These are phyloP conservation scores for Cucumis cinereus DNA, from an alignment of 306 rosid species.

Conservation along the genomic window DNA sequence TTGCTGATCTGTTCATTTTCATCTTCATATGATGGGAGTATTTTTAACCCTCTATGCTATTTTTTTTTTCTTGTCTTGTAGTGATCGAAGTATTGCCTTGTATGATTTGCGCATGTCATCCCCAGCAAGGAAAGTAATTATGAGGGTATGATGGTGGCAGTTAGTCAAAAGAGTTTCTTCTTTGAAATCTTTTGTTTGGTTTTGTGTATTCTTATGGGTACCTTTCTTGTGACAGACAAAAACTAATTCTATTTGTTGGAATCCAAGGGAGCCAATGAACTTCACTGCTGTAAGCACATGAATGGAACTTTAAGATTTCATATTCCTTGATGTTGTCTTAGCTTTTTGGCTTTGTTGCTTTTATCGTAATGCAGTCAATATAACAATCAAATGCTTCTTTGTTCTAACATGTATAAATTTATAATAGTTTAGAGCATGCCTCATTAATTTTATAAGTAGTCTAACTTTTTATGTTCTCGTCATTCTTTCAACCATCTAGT, in stretches of 20 bases:
- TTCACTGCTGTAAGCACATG: conserved; percentile 72
- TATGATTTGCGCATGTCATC: conserved; percentile 75
- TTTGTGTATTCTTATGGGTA: conserved; percentile 22
- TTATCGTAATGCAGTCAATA: neutral
- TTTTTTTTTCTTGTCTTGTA: conserved; percentile 10
- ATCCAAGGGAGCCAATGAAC: conserved; percentile 94
- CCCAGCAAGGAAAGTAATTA: conserved; percentile 50
- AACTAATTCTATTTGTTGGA: conserved; percentile 82
- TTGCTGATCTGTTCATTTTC: neutral
- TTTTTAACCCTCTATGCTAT: neutral
- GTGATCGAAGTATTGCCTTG: conserved; percentile 77
- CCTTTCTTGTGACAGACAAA: conserved; percentile 51
- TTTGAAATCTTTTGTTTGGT: neutral
- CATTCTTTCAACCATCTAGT: neutral
- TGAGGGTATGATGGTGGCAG: conserved; percentile 44
- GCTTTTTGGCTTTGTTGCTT: neutral
- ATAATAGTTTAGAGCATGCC: neutral
- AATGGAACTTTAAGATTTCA: neutral
- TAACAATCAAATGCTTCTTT: neutral
- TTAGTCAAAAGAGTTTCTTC: neutral
- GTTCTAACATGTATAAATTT: neutral
- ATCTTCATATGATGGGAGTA: neutral
- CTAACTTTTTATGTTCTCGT: neutral
- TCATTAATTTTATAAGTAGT: neutral
- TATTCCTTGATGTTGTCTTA: neutral